Base-by-base conservation (phyloP, 352 stramenopile genomes). In the Thraustotheca clavata region DNA sequence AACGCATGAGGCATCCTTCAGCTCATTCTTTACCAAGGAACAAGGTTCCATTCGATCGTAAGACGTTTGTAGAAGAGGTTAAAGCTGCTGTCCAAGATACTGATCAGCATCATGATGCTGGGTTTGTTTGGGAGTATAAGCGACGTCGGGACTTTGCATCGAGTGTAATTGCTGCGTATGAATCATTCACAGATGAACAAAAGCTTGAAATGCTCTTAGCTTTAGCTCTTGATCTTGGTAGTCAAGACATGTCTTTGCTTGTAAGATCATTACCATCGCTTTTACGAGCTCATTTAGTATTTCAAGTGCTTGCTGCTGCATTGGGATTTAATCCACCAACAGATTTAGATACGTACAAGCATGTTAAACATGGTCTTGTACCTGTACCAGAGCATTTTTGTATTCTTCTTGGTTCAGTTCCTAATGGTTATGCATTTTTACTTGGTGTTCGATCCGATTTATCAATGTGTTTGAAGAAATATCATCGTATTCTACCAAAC, bases 81-180 rank as follows among this genome's bases (percentile, higher is more conserved):
- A 55, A 65, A 26, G 57, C 36, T 35, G 57, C 57, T 16, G 47
- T 65, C 38, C 33, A 52, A 46, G 31, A 50, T 33, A 38, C 57
- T 8, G 57, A 49, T 32, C 20, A 65, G 38, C 35, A 32, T 18
- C 22, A 65, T 4, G 57, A 77, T 59, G 80, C 84, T n/a, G 84
- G 84, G 38, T 94, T 94, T 47, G 84, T 94, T 29, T 88, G 90
- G 47, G 78, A 79, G 3, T 73, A 91, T 50, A 94, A 94, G 71
- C 76, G 76, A 18, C 79, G 80, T 3, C 76, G 80, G 62, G 84
- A 91, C 62, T 89, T 94, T 43, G 84, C 82, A 35, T 35, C 50
- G 11, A 24, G 49, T 24, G 18, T 68, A 4, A 67, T 81, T 55
- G 70, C 80, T 20, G 76, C 89, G 50, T 94, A 91, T 71, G 77